phyloP scores from a whole-genome alignment of 345 rosid genomes.

The Kernera saxatilis region DNA sequence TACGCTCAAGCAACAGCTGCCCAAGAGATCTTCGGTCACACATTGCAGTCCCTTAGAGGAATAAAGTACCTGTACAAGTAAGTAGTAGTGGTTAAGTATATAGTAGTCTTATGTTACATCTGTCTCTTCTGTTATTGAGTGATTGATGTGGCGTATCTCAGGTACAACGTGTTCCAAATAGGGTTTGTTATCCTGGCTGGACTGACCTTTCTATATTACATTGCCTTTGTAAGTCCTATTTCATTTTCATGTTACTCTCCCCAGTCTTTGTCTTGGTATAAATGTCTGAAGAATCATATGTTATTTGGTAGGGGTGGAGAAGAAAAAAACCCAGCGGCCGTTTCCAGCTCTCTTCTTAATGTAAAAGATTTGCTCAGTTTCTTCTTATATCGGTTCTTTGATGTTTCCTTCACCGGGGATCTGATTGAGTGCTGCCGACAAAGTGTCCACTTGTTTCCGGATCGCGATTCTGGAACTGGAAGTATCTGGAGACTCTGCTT shows the following conservation, averaged over 20 bases:
- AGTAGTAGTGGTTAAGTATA: conserved; percentile 26
- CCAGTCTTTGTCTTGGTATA: not conserved
- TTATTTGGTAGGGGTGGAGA: conserved; percentile 77
- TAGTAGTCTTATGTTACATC: not conserved
- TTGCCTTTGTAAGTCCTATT: conserved; percentile 62
- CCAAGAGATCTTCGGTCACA: conserved; percentile 96
- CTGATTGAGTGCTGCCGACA: conserved; percentile 3
- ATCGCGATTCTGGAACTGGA: not conserved
- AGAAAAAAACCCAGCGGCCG: conserved; percentile 76
- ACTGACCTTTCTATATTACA: conserved; percentile 78
- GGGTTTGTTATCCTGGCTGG: conserved; percentile 76
- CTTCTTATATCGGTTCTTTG: not conserved
- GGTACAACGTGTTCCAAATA: conserved; percentile 93
- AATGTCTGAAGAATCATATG: not conserved
- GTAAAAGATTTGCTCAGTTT: not conserved
- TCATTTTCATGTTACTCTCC: not conserved
- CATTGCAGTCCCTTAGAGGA: conserved; percentile 94
- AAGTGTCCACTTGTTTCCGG: conserved; percentile 1
- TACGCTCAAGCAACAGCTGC: conserved; percentile 99
- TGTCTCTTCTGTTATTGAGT: not conserved
- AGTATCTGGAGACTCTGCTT: conserved; percentile 1
- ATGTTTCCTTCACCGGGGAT: not conserved
- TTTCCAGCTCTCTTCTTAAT: conserved; percentile 72
- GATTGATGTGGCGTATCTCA: conserved; percentile 22
- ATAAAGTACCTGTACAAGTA: conserved; percentile 92